Evolutionary conservation across 2,329 filamentous ascomycete genomes (phyloP).

Genomic region (Colletotrichum liriopes): DNA sequence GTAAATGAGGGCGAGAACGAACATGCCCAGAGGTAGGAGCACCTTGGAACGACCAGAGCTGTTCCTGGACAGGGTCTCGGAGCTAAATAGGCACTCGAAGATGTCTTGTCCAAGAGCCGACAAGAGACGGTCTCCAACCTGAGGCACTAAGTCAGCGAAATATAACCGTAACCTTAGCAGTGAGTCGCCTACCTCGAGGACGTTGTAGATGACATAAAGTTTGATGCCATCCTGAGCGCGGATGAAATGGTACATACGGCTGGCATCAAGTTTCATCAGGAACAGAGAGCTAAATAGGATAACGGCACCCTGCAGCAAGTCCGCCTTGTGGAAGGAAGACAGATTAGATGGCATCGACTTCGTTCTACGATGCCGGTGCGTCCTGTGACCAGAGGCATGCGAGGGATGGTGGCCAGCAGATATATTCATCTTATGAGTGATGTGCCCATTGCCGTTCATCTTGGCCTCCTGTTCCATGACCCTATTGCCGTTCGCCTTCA

Average conservation of each 20-base stretch:
- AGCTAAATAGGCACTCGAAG: constrained; percentile 93
- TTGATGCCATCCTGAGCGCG: constrained; percentile 97
- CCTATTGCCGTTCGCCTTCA: constrained; percentile 40
- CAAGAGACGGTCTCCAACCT: constrained; percentile 88
- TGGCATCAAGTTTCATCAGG: constrained; percentile 93
- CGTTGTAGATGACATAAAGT: constrained; percentile 98
- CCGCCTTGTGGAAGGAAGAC: constrained; percentile 92
- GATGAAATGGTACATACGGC: constrained; percentile 98
- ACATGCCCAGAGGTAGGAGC: constrained; percentile 90
- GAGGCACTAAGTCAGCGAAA: constrained; percentile 10
- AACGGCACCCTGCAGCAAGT: constrained; percentile 90
- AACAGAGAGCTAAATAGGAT: constrained; percentile 89
- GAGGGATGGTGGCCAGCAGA: constrained; percentile 41
- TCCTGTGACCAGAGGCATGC: constrained; percentile 46
- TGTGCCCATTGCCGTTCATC: constrained; percentile 35
- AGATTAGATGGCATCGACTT: constrained; percentile 90
- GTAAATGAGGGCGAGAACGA: constrained; percentile 87
- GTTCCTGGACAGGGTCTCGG: constrained; percentile 91
- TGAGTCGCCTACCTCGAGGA: constrained; percentile 78
- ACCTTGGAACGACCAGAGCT: constrained; percentile 92
- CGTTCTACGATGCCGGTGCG: constrained; percentile 77
- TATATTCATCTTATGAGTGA: constrained; percentile 31
- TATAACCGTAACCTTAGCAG: too few species aligned
- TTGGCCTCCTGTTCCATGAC: constrained; percentile 47
- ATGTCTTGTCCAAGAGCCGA: constrained; percentile 96